Conservation (phyloP, 352 stramenopile species). For the Globisporangium takayamanum region DNA sequence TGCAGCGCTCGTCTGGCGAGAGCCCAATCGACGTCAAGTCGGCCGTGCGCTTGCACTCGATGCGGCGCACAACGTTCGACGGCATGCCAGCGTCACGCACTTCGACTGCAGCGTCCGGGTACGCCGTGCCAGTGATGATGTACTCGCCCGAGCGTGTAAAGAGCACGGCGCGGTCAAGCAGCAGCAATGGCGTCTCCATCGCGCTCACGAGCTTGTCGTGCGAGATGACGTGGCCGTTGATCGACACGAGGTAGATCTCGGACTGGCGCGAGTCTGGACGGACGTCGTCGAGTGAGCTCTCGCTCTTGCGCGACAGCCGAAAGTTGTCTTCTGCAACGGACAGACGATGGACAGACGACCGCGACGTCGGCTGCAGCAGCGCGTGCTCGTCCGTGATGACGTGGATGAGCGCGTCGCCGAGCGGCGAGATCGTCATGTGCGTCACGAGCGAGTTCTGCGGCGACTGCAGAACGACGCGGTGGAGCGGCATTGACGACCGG, state of each 20-base stretch:
- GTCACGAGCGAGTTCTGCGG: constrained; percentile 46
- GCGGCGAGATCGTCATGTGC: constrained; percentile 68
- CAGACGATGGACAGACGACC: constrained; percentile 7
- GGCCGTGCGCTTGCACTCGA: constrained; percentile 66
- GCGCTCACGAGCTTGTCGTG: constrained; percentile 41
- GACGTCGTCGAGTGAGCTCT: constrained; percentile 14
- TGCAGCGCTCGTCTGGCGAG: constrained; percentile 75
- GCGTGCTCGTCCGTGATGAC: constrained; percentile 50
- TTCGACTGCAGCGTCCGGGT: constrained; percentile 62
- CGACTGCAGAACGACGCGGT: constrained; percentile 57
- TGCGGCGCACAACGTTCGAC: constrained; percentile 53
- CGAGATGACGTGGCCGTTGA: constrained; percentile 71
- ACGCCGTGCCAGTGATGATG: constrained; percentile 60
- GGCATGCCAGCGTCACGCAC: constrained; percentile 61
- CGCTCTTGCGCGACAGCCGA: constrained; percentile 6
- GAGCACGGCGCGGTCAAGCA: constrained; percentile 61
- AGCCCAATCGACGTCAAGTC: constrained; percentile 68
- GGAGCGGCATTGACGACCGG: constrained; percentile 61
- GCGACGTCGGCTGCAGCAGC: not conserved
- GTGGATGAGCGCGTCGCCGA: constrained; percentile 70
- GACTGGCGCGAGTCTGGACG: constrained; percentile 61
- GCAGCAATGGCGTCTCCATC: constrained; percentile 37
- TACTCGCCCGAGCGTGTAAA: constrained; percentile 80
- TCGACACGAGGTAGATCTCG: constrained; percentile 74
- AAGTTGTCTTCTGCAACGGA: constrained; percentile 16